These are phyloP conservation scores for Aphanomyces stellatus DNA, from an alignment of 352 stramenopile species.

Conservation along the genomic window DNA sequence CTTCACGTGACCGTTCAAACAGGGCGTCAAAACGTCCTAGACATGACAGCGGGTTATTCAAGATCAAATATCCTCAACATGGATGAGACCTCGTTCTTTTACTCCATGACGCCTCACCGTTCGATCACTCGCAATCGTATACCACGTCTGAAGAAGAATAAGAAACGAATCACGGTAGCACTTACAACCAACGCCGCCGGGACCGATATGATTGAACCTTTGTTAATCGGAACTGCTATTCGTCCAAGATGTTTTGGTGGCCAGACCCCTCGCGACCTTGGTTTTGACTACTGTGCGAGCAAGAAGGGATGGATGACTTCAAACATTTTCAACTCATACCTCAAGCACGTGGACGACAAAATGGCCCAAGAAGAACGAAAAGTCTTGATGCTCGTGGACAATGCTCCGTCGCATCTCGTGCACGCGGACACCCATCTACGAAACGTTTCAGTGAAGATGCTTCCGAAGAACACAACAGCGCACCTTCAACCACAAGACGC, in stretches of 20 bases:
- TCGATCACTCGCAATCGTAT: background rate
- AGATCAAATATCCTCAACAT: conserved; percentile 21
- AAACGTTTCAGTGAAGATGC: background rate
- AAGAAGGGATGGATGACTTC: conserved; percentile 4
- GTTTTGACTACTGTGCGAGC: background rate
- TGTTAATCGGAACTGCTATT: background rate
- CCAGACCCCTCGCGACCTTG: background rate
- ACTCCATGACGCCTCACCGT: background rate
- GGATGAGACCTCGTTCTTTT: conserved; percentile 20
- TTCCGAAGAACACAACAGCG: background rate
- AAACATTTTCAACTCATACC: background rate
- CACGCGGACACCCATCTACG: background rate
- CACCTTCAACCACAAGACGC: background rate
- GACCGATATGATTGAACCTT: background rate
- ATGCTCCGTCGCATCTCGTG: background rate
- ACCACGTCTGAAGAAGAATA: background rate
- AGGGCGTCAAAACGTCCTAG: background rate
- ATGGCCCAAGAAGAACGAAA: background rate
- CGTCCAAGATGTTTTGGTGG: background rate
- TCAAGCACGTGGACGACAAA: background rate
- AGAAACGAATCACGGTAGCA: background rate
- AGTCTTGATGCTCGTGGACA: background rate
- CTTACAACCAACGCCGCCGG: background rate
- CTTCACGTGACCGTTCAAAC: background rate
- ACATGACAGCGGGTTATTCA: conserved; percentile 8